Evolutionary conservation across 768 basidiomycete species (phyloP).

Genomic region (Floccularia luteovirens): DNA sequence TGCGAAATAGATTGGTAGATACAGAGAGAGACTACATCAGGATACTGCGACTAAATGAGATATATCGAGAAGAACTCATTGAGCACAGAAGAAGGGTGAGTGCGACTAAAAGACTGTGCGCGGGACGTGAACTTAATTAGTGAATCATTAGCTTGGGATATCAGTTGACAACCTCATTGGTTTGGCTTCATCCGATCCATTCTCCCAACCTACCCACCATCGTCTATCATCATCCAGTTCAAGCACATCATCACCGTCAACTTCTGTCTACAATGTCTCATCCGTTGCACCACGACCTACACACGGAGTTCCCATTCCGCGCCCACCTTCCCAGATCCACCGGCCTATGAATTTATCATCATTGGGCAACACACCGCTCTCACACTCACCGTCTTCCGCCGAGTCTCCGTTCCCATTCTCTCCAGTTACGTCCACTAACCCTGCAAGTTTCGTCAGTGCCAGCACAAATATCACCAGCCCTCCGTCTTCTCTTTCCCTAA

Average conservation of each 20-base stretch:
- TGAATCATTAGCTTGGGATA: constrained; percentile 49
- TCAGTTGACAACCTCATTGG: constrained; percentile 78
- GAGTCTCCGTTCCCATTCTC: constrained; percentile 67
- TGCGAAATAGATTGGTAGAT: constrained; percentile 58
- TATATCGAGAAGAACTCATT: constrained; percentile 80
- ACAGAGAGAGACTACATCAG: constrained; percentile 76
- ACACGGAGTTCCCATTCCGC: constrained; percentile 69
- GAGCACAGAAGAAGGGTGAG: constrained; percentile 70
- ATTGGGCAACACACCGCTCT: constrained; percentile 52
- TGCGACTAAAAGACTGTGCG: constrained; percentile 10
- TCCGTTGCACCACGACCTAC: constrained; percentile 24
- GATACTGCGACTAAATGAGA: constrained; percentile 68
- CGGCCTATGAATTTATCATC: constrained; percentile 42
- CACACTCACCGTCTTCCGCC: constrained; percentile 58
- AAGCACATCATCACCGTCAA: constrained; percentile 36
- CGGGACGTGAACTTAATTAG: constrained; percentile 3
- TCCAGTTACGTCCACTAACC: constrained; percentile 43
- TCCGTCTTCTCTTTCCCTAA: constrained; percentile 52
- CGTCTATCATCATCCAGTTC: constrained; percentile 34
- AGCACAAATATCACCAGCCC: constrained; percentile 70
- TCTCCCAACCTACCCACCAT: constrained; percentile 64
- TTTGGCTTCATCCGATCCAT: constrained; percentile 55
- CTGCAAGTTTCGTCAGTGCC: constrained; percentile 47
- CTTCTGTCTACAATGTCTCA: constrained; percentile 31
- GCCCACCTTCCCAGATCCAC: constrained; percentile 57